A percentile compares a stretch with the other conserved stretches of the same genome.
Evolutionary conservation across 2,329 filamentous ascomycete species (phyloP).

Genomic region (Ophiostoma triangulosporum): DNA sequence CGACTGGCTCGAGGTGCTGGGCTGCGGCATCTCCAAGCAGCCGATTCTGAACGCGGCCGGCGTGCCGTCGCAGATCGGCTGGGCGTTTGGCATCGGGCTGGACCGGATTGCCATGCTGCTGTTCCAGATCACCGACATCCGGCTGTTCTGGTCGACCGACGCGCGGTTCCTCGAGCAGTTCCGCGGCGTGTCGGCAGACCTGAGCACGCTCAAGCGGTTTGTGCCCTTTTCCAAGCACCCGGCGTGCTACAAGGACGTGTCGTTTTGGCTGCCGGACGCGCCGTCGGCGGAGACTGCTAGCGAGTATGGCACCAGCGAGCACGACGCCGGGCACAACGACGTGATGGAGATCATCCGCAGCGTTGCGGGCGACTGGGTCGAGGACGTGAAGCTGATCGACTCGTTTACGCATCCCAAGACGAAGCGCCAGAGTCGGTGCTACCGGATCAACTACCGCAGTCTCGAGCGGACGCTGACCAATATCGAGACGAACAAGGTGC

Average conservation of each 20-base stretch:
- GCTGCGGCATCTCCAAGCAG: constrained; percentile 84
- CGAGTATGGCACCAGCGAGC: constrained; percentile 25
- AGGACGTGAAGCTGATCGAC: constrained; percentile 76
- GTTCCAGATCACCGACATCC: constrained; percentile 91
- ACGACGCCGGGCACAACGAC: constrained; percentile 54
- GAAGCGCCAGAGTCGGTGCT: constrained; percentile 72
- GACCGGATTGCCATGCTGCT: constrained; percentile 96
- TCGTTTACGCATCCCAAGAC: constrained; percentile 82
- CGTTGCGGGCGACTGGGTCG: constrained; percentile 53
- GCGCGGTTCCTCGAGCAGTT: constrained; percentile 81
- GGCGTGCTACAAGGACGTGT: constrained; percentile 78
- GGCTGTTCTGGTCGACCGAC: constrained; percentile 89
- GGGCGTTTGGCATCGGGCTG: constrained; percentile 90
- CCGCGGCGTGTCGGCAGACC: constrained; percentile 40
- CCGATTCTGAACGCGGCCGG: constrained; percentile 65
- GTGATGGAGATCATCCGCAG: background rate
- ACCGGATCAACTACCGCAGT: constrained; percentile 86
- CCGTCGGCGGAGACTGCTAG: too few relatives aligned
- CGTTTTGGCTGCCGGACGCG: constrained; percentile 64
- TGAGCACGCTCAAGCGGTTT: constrained; percentile 47
- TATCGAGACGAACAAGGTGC: constrained; percentile 62
- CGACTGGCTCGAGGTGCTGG: constrained; percentile 90
- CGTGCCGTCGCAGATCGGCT: constrained; percentile 63
- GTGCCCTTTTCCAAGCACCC: constrained; percentile 86
- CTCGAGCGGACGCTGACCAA: constrained; percentile 83